These are phyloP conservation scores for Theobroma grandiflorum DNA, from an alignment of 441 rosid species.

Conservation along the genomic window DNA sequence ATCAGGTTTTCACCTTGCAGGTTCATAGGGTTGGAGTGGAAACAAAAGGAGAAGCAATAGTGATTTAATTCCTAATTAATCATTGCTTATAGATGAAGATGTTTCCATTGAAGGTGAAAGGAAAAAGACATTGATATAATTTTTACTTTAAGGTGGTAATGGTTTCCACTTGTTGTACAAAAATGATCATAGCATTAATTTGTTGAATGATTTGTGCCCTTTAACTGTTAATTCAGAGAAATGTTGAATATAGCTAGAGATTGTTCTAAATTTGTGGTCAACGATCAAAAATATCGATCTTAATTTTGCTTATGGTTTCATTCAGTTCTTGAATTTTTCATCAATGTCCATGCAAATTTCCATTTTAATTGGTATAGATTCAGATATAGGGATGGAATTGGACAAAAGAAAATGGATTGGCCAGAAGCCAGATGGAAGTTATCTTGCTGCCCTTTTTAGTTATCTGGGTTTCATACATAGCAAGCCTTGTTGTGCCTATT, in stretches of 20 bases:
- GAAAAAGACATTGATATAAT: neutral
- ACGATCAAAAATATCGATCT: neutral
- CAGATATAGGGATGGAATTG: too few relatives aligned
- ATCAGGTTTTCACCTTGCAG: slow-evolving; percentile 74
- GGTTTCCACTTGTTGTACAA: neutral
- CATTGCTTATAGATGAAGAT: neutral
- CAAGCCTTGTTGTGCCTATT: too few relatives aligned
- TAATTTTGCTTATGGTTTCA: neutral
- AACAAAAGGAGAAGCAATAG: slow-evolving; percentile 41
- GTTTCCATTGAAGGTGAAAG: neutral
- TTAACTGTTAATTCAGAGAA: neutral
- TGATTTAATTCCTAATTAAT: neutral
- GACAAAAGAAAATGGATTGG: too few relatives aligned
- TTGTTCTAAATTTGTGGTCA: neutral
- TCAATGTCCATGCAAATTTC: neutral
- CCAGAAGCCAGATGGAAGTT: too few relatives aligned
- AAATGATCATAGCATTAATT: neutral
- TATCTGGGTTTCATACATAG: too few relatives aligned
- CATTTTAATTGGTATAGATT: too few relatives aligned
- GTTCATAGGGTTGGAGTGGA: slow-evolving; percentile 64
- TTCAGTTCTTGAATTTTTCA: neutral
- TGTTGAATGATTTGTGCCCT: neutral
- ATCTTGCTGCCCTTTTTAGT: too few relatives aligned
- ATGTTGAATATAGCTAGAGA: neutral
- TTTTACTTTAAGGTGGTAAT: neutral